These are phyloP conservation scores for Lachnellula arida DNA, from an alignment of 2,329 filamentous ascomycete genomes.

Conservation along the genomic window DNA sequence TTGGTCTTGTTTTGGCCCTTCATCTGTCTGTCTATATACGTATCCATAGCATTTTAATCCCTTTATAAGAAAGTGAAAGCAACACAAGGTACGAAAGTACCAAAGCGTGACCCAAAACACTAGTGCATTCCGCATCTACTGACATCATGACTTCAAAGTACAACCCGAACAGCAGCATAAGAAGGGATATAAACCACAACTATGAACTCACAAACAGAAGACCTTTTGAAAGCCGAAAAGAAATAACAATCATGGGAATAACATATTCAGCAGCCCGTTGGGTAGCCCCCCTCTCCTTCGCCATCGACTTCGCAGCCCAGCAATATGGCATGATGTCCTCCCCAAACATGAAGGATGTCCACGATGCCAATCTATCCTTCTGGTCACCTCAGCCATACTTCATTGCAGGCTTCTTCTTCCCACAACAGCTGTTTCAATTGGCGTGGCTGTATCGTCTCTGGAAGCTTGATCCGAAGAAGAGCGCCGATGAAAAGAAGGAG, in stretches of 20 bases:
- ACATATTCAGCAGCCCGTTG: constrained; percentile 49
- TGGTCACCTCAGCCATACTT: constrained; percentile 55
- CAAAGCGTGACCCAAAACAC: not conserved
- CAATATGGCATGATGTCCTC: constrained; percentile 53
- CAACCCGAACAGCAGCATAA: not conserved
- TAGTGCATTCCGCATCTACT: constrained; percentile 3
- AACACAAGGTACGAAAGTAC: not conserved
- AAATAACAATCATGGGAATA: constrained; percentile 42
- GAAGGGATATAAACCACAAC: not conserved
- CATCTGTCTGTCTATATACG: no score
- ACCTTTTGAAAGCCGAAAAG: not conserved
- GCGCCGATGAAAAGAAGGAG: constrained; percentile 36
- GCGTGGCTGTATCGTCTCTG: constrained; percentile 53
- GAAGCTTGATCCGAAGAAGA: constrained; percentile 40
- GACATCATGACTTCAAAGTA: constrained; percentile 2
- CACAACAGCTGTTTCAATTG: constrained; percentile 54
- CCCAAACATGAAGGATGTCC: constrained; percentile 56
- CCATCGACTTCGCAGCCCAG: constrained; percentile 53
- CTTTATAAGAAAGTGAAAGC: not conserved
- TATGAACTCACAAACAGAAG: not conserved
- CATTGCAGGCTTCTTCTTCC: constrained; percentile 57
- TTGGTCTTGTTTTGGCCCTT: no score
- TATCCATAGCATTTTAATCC: not conserved
- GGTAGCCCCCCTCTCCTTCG: constrained; percentile 50
- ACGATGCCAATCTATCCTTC: constrained; percentile 53